Base-by-base conservation (phyloP, 148 eudicot genomes). In the Silene latifolia region DNA sequence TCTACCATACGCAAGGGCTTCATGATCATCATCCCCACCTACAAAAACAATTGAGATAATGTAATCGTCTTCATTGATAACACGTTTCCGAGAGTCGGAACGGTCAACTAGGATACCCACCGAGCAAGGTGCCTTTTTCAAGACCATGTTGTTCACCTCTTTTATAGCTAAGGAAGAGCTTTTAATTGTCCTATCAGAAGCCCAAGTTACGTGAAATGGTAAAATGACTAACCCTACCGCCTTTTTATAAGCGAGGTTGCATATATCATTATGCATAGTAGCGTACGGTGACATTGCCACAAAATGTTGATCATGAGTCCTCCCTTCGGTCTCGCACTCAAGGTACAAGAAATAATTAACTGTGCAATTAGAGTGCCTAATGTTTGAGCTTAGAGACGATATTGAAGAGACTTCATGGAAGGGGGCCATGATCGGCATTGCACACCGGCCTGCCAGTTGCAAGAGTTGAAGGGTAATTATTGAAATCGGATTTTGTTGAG, bases 51-150 rank as follows among this genome's bases (percentile, higher is more conserved):
- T 15, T 0, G 73, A 77, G 14, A 85, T 51, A 3, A 21, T 47
- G 27, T 61, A 77, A 7, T 64, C 62, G 1, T 48, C 25, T 5
- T 23, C n/a, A 0, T 21, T 39, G 23, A 27, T 20, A 14, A 60
- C 20, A 11, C 20, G 48, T 8, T 39, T 8, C 7, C 53, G 12
- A 23, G 25, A 24, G 10, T 51, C 17, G 1, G 87, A 86, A 0
- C 87, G 79, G 56, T 87, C 90, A 11, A 87, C 59, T 0, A 85
- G n/a, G 4, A 85, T 62, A 1, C 85, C 89, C 0, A 83, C 84
- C 13, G 89, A 85, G 63, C 92, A 88, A 8, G 92, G 87, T 0
- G 87, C 81, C 8, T 78, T 85, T 60, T 80, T 56, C 6, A 89
- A 81, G 27, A 87, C 88, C 69, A 11, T 75, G 4, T 76, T 73